These are phyloP conservation scores for Xylaria digitata DNA, from an alignment of 2,329 filamentous ascomycete species.

Conservation along the genomic window DNA sequence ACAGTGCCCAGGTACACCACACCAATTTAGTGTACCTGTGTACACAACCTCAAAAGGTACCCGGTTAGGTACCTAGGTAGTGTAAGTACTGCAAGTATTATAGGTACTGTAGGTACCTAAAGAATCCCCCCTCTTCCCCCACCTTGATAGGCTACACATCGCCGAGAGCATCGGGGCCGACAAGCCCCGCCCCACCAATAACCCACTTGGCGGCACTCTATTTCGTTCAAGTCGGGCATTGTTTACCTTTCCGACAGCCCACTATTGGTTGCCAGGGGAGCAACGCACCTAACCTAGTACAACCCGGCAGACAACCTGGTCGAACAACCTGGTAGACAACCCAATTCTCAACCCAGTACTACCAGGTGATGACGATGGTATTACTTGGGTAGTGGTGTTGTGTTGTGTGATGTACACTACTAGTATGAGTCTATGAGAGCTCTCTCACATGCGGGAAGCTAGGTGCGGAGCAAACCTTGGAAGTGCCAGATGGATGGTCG, in stretches of 20 bases:
- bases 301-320: background rate
- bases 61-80: too few relatives aligned
- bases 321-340: too few relatives aligned
- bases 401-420: too few relatives aligned
- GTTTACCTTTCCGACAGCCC: slow-evolving; percentile 43
- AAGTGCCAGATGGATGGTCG: slow-evolving; percentile 5
- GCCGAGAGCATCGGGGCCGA: background rate
- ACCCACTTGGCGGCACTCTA: slow-evolving; percentile 13
- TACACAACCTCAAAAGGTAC: too few relatives aligned
- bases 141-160: background rate
- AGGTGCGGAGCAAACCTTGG: slow-evolving; percentile 12
- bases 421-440: background rate
- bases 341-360: background rate
- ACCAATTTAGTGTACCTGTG: too few relatives aligned
- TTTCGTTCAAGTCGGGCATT: slow-evolving; percentile 36
- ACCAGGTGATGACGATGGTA: slow-evolving; percentile 24
- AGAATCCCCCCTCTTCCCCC: background rate
- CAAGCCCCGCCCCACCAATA: background rate
- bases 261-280: slow-evolving; percentile 47
- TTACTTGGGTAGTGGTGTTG: background rate
- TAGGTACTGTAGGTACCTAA: slow-evolving; percentile 2
- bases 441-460: slow-evolving; percentile 28
- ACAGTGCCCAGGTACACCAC: too few relatives aligned
- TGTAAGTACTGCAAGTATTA: too few relatives aligned
- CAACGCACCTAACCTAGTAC: slow-evolving; percentile 16